Percentiles rank a stretch among this genome's conserved stretches.
phyloP scores from a whole-genome alignment of 345 rosid genomes.

The Murraya paniculata region DNA sequence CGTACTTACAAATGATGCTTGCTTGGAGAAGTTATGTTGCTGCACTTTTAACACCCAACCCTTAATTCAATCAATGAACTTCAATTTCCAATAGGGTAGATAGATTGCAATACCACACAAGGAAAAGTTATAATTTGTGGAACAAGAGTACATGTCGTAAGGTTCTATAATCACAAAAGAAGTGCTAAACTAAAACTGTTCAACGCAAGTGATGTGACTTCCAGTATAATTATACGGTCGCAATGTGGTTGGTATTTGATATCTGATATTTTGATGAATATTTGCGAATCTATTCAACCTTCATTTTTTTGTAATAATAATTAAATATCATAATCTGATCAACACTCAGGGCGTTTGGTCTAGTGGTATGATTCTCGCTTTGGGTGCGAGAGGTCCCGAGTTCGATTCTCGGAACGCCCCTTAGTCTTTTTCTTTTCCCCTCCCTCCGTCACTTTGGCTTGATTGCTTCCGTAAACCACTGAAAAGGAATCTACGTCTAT shows the following conservation, averaged over 20 bases:
- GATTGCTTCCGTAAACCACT: too few relatives aligned
- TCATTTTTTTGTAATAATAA: too few relatives aligned
- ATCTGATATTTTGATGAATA: too few relatives aligned
- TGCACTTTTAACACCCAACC: background rate
- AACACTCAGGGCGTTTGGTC: conserved; percentile 17
- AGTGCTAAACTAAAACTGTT: too few relatives aligned
- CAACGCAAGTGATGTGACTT: too few relatives aligned
- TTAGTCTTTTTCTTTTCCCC: rapidly evolving
- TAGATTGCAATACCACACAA: background rate
- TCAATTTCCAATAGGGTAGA: background rate
- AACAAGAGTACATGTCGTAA: background rate
- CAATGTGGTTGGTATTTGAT: too few relatives aligned
- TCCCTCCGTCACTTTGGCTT: too few relatives aligned
- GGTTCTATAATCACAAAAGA: too few relatives aligned
- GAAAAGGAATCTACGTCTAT: too few relatives aligned
- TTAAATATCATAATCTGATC: too few relatives aligned
- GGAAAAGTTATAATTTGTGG: background rate
- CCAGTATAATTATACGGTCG: too few relatives aligned
- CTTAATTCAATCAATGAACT: background rate
- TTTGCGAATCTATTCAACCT: too few relatives aligned
- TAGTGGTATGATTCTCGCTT: conserved; percentile 35
- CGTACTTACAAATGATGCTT: background rate
- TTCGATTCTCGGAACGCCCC: conserved; percentile 77
- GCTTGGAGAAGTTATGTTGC: background rate
- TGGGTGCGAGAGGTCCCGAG: conserved; percentile 85